Conservation (phyloP, 257 asterid species). For the Fraxinus cuspidata region DNA sequence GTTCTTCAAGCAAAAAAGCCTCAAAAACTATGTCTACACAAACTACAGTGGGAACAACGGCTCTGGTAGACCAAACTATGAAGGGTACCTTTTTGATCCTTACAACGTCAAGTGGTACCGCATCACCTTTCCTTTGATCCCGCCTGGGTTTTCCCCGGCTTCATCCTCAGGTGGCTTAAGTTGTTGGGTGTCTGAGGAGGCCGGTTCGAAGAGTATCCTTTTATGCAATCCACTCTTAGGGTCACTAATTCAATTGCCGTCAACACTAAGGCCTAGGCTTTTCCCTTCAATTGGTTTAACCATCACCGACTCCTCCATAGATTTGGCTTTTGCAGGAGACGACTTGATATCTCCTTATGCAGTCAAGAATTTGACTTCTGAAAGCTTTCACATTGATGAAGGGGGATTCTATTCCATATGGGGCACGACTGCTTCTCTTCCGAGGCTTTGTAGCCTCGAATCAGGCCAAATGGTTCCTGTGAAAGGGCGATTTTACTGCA, state of each 20-base stretch:
- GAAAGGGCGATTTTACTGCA: conserved; percentile 74
- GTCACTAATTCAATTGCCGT: conserved; percentile 58
- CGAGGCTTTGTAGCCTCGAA: conserved; percentile 84
- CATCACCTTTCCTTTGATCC: conserved; percentile 57
- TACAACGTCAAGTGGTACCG: conserved; percentile 59
- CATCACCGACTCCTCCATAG: conserved; percentile 63
- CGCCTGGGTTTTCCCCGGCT: conserved; percentile 70
- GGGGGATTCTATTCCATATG: conserved; percentile 92
- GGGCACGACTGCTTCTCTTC: conserved; percentile 87
- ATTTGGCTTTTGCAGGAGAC: conserved; percentile 82
- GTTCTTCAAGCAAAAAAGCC: conserved; percentile 64
- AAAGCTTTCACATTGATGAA: conserved; percentile 79
- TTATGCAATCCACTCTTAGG: conserved; percentile 67
- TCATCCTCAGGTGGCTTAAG: conserved; percentile 75
- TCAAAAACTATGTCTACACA: conserved; percentile 47
- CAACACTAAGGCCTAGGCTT: conserved; percentile 77
- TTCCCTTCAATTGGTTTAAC: conserved; percentile 75
- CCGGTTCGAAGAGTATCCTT: conserved; percentile 75
- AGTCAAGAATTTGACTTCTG: conserved; percentile 80
- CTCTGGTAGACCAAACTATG: conserved; percentile 22
- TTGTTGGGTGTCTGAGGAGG: conserved; percentile 78
- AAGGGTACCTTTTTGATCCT: conserved; percentile 80
- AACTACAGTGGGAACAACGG: conserved; percentile 16
- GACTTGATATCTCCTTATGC: conserved; percentile 90
- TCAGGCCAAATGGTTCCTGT: conserved; percentile 83